Conservation (phyloP, 352 stramenopile genomes). For the Phytopythium chamaehyphon region DNA sequence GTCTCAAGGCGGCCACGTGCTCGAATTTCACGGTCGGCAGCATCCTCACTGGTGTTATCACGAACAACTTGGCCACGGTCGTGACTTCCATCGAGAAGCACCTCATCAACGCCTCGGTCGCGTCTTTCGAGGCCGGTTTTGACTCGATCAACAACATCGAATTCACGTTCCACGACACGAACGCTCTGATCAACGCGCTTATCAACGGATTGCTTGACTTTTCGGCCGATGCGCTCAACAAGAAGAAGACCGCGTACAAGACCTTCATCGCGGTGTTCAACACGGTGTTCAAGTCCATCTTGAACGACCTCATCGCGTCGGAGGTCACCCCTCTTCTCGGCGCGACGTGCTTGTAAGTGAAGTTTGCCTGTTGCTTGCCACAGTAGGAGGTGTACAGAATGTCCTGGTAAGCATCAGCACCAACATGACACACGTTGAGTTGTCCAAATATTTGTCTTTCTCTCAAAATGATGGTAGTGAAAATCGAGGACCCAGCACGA, state of each 20-base stretch:
- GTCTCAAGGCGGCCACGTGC: constrained; percentile 34
- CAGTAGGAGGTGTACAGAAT: too few relatives aligned
- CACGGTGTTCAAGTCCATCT: constrained; percentile 35
- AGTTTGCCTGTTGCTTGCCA: too few relatives aligned
- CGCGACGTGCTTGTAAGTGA: constrained; percentile 34
- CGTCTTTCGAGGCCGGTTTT: constrained; percentile 28
- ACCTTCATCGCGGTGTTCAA: constrained; percentile 32
- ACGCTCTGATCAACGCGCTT: constrained; percentile 37
- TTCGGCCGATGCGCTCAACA: constrained; percentile 48
- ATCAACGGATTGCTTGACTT: constrained; percentile 45
- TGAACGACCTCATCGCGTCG: constrained; percentile 44
- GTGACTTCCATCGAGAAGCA: constrained; percentile 27
- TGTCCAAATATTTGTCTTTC: too few relatives aligned
- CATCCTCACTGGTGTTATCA: constrained; percentile 31
- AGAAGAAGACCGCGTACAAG: constrained; percentile 57
- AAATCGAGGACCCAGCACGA: constrained; percentile 28
- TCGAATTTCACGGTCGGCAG: constrained; percentile 41
- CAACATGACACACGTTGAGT: too few relatives aligned
- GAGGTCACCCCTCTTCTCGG: constrained; percentile 36
- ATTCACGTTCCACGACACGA: constrained; percentile 39
- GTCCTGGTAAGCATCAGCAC: too few relatives aligned
- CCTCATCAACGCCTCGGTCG: constrained; percentile 30
- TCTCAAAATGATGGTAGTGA: background rate
- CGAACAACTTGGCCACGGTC: constrained; percentile 24
- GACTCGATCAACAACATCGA: constrained; percentile 48